Base-by-base conservation (phyloP, 495 filamentous ascomycete species). In the Xylaria bambusicola region DNA sequence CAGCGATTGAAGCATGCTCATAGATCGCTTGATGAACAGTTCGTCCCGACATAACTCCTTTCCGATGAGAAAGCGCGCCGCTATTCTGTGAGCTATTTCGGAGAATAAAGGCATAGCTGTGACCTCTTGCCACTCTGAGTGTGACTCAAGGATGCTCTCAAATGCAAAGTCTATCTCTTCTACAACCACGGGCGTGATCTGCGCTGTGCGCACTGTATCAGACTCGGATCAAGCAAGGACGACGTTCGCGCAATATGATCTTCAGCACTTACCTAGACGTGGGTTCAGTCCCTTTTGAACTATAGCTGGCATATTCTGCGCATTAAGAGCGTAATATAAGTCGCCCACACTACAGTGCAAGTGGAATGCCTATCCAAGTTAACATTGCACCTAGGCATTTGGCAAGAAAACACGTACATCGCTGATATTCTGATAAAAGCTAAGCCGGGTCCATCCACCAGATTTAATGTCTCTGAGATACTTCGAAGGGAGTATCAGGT, bases 21-120 rank as follows among this genome's bases (percentile, higher is more conserved):
- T 41, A 41, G 38, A 41, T 41, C 38, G 38, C 17, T 41, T 41
- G 38, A 41, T 41, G 38, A 41, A 41, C 38, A 41, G 7, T 41
- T 41, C 38, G 38, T 41, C 17, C 3, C 38, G 38, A 15, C 38
- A 41, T 41, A 41, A 15, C 38, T 41, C 38, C 38, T 41, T 41
- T 6, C 38, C 38, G 17, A 41, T 41, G 38, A 41, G 38, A 15
- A 41, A 41, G 3, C 38, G 38, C 38, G 17, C 38, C 38, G 38
- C 38, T 15, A 41, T 15, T 15, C 38, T 41, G 17, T 41, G 38
- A 41, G 38, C 38, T 41, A 41, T 15, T 41, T 41, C 38, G 17
- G 38, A 41, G 38, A 41, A 41, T 6, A 41, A 41, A 10, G 38
- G 38, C 38, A 41, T 41, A 6, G 38, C 38, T 15, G 38, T 41